Evolutionary conservation across 805 yeast species (phyloP), one percentile per base, ranked within the genome.

Genomic region (Monosporozyma solicola): DNA sequence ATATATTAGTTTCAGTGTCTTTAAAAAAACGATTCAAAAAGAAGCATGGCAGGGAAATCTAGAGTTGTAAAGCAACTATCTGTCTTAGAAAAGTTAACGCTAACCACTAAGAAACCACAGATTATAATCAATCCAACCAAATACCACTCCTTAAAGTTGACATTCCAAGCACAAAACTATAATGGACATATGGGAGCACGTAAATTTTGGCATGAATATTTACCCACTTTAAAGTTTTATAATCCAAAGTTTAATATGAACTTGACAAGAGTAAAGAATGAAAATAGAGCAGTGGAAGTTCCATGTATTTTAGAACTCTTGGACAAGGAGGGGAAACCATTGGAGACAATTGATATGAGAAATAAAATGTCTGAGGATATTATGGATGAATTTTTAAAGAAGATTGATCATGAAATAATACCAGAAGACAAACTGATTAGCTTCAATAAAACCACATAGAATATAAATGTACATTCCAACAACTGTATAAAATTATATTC

Each of bases 171-270:
- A 50, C 68, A 68, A 48, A 72, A 72, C 56, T 69, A 73, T 32
- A 66, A 74, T 57, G 85, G 87, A 1, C 82, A 84, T 60, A 74
- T 77, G 71, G 91, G 91, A 1, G 79, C 86, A 53, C 80, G 83
- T 61, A 78, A 79, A 58, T 87, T 90, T 69, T 87, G 95, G 94
- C 80, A 79, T 60, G 71, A 74, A 50, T 78, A 81, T 69, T 72
- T 90, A 53, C 95, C 94, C 27, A 81, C 90, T 6, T 74, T 90
- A 57, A 83, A 81, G 65, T 90, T 86, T 68, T 91, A 88, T 72
- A 90, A 90, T 67, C 91, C 92, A n/a, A 71, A 73, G 46, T 63
- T 86, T 29, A 77, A 80, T 25, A 80, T 88, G 53, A 74, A 76
- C 25, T 84, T 88, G 37, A 71, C 77, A 13, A 74, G 90, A 59